Evolutionary conservation across 306 rosid genomes (phyloP), one percentile per base, ranked within the genome.

Genomic region (Quercus engelmannii): DNA sequence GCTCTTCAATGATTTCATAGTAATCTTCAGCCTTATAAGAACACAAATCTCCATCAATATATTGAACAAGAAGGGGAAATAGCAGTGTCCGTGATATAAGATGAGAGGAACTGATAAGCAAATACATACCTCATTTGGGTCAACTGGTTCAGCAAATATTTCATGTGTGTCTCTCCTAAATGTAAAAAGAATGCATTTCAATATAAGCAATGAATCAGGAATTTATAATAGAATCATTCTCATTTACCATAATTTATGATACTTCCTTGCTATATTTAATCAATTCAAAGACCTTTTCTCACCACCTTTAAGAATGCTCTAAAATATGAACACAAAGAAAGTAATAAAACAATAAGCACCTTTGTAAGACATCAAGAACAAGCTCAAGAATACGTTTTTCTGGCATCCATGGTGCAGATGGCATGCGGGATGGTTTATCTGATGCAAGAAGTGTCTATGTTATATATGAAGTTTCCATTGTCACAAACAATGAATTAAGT

Each of bases 131-230:
- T 89, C 89, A 38, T 86, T 70, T 65, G 87, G 89, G 82, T 89
- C 86, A 67, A 91, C 92, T 51, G 93, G 97, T 68, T 91, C 91
- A n/a, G 91, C 91, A 80, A 91, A 91, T 78, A 91, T 89, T 71
- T 89, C 93, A 41, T 91, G 70, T 54, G 85, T 80, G 73, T 91
- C 93, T 76, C 81, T 89, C 88, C 93, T 91, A 76, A 59, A 74
- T 58, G 61, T 67, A 18, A 65, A 65, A 18, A 33, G 69, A 73
- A 43, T 61, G 73, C 59, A 25, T 65, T 71, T 72, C 43, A 73
- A 74, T 26, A 14, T 5, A 67, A 19, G 21, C 65, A 72, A 79
- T 33, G 35, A 33, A 17, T 43, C 38, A n/a, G 6, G 9, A 74
- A 59, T 67, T 52, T 9, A 49, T 10, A 69, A 69, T 61, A 78